Base-by-base conservation (phyloP, 192 early-diverging fungal species). In the Podila minutissima region DNA sequence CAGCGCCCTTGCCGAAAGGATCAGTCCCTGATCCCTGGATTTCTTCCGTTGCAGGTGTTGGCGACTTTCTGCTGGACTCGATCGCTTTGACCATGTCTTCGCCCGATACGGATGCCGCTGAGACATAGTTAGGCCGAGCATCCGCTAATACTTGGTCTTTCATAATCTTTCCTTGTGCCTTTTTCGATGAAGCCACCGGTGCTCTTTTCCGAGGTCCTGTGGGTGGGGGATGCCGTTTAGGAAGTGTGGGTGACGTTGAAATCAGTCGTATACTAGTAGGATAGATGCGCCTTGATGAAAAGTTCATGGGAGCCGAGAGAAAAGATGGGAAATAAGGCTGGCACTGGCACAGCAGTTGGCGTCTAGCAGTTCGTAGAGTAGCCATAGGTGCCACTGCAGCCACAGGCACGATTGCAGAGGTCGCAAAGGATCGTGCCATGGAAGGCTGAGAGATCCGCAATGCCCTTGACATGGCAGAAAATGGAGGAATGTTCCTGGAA, bases 81-180 rank as follows among this genome's bases (percentile, higher is more conserved):
- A 81, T 81, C 22, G 77, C 77, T 10, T 37, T 22, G 2, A 81
- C 77, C 77, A 81, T 81, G n/a, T 81, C 64, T 22, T 64, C 64
- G 5, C 64, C 77, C 1, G 77, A 81, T 28, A 81, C 69, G 0
- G 71, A 48, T 15, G 71, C 62, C 9, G 66, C 55, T 12, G 48
- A 68, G 3, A 81, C 67, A 66, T 72, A 81, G 1, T 57, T 28
- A 24, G 46, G 22, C 32, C 41, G 26, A n/a, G 59, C 29, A 7
- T 53, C 62, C 2, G 71, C 46, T 22, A 61, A 51, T 4, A 29
- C 41, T 7, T 22, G 62, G 15, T 37, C 38, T 19, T 48, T 57
- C 8, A 15, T 41, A 17, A 32, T 38, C 53, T 55, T 55, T 55
- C 24, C n/a, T 26, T 24, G 53, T 55, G 22, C 53, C 15, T 46